These are phyloP conservation scores for Themeda triandra DNA, from an alignment of 176 grass and related monocot species.

Conservation along the genomic window DNA sequence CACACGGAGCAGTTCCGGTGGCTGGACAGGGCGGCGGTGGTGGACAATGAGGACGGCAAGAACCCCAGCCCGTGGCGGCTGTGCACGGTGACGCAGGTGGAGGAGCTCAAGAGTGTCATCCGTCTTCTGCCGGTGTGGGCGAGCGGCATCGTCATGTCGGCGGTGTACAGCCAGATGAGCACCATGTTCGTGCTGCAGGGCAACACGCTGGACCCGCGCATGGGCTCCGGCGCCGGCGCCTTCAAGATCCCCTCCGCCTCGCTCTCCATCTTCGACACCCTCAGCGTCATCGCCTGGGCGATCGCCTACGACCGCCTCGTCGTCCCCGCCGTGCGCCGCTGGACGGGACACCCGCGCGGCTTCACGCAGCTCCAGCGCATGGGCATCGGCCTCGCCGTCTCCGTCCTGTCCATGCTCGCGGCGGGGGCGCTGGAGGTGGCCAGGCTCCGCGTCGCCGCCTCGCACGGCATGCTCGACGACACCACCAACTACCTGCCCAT, in stretches of 20 bases:
- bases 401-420: constrained; percentile 43
- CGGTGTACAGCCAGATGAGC: constrained; percentile 63
- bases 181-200: constrained; percentile 80
- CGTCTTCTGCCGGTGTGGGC: constrained; percentile 63
- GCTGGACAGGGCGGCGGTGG: constrained; percentile 15
- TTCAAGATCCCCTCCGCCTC: constrained; percentile 65
- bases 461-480: constrained; percentile 26
- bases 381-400: constrained; percentile 59
- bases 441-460: constrained; percentile 24
- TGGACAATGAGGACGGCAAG: not conserved
- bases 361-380: constrained; percentile 69
- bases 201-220: constrained; percentile 47
- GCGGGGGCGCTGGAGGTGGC: constrained; percentile 39
- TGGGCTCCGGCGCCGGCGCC: constrained; percentile 30
- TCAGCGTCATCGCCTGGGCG: constrained; percentile 56
- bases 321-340: no score
- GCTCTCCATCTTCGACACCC: constrained; percentile 70
- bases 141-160: constrained; percentile 47
- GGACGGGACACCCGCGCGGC: constrained; percentile 18
- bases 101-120: constrained; percentile 62
- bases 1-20: constrained; percentile 28
- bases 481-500: constrained; percentile 28
- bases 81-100: constrained; percentile 79
- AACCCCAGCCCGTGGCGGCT: constrained; percentile 16
- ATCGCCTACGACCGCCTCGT: not conserved